Percentiles rank a stretch among this genome's conserved stretches.
Conservation (phyloP, 176 grass and related monocot species). For the Oryza rufipogon region DNA sequence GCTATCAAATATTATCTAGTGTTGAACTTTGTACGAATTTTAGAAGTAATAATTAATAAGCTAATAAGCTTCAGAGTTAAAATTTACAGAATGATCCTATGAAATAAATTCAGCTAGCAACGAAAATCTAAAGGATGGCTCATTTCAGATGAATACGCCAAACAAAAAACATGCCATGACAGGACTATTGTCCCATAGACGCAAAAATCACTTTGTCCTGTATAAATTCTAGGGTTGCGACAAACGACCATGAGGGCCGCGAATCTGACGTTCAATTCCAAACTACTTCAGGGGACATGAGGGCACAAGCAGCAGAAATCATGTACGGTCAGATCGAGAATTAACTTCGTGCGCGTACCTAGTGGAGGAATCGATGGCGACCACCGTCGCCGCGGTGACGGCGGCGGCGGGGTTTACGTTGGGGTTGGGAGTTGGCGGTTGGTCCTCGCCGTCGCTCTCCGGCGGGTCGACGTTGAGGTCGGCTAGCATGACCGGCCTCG, state of each 20-base stretch:
- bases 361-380: constrained; percentile 38
- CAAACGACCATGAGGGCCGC: not conserved
- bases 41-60: not conserved
- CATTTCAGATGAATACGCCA: not conserved
- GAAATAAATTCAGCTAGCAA: not conserved
- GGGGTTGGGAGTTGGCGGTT: constrained; percentile 48
- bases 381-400: constrained; percentile 18
- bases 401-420: constrained; percentile 2
- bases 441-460: constrained; percentile 87
- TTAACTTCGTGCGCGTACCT: constrained; percentile 37
- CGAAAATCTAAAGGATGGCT: not conserved
- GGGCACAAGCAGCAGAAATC: not conserved
- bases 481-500: constrained; percentile 64
- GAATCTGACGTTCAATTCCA: constrained; percentile 11
- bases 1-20: not conserved
- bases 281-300: not conserved
- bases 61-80: not conserved
- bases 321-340: constrained; percentile 23
- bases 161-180: not conserved
- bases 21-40: not conserved
- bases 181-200: not conserved
- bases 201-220: not conserved
- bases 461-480: constrained; percentile 83
- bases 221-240: constrained; percentile 26
- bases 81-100: not conserved